Evolutionary conservation across 73 alveolate species (phyloP), one percentile per base, ranked within the genome.

Genomic region (Effrenium voratum): DNA sequence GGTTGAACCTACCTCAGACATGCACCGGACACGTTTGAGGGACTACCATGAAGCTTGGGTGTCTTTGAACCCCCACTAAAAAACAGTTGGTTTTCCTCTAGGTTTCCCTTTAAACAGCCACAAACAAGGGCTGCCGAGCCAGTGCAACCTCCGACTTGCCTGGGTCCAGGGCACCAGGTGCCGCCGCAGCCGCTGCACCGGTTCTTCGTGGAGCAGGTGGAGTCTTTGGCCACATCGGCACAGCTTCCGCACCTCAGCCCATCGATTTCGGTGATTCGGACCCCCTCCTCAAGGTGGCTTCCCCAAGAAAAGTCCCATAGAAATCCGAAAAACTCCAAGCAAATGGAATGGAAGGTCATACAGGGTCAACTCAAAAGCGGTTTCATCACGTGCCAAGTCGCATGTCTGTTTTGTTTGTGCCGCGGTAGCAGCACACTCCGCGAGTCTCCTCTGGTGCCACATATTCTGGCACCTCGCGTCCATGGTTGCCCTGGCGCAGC

Each of bases 131-230:
- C n/a, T n/a, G n/a, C n/a, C n/a, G n/a, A n/a, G n/a, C n/a, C n/a
- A n/a, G n/a, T n/a, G n/a, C n/a, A n/a, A n/a, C n/a, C n/a, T n/a
- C n/a, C n/a, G n/a, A n/a, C n/a, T n/a, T n/a, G 40, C 95, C 83
- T 90, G 55, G 97, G 97, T 26, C 97, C 97, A 1, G 97, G 97
- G 55, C 97, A 90, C 97, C 97, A 90, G 46, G 97, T 90, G 75
- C 97, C 97, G 22, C 97, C 97, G n/a, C 97, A 90, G 76, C 97
- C 97, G 2, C 86, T 87, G 57, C 97, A 90, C 77, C 97, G 97
- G 59, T 50, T 90, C 97, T 90, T 90, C n/a, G 16, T 57, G 24
- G 88, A 68, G 97, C 97, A 90, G 24, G 97, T 90, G 46, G 38
- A 15, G 36, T 76, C 87, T 59, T 76, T 76, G 13, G 97, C 97